Evolutionary conservation across 768 basidiomycete species (phyloP).

Genomic region (Amanita subjunquillea): DNA sequence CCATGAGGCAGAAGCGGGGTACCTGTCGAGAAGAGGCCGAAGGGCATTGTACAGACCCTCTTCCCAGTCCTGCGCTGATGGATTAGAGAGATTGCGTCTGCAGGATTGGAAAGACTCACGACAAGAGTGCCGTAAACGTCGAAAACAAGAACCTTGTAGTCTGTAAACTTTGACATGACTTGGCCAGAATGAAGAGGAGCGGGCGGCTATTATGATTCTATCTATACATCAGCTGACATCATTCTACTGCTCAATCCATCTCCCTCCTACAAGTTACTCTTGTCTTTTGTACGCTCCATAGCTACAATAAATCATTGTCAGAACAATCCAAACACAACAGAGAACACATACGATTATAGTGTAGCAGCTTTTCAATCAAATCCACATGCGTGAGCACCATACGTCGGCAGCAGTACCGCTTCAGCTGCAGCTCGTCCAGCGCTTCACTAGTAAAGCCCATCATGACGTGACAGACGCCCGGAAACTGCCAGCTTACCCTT

Average conservation of each 20-base stretch:
- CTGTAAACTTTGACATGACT: slow-evolving; percentile 18
- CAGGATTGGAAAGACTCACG: slow-evolving; percentile 20
- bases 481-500: not conserved
- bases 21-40: slow-evolving; percentile 36
- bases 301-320: slow-evolving; percentile 17
- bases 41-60: slow-evolving; percentile 49
- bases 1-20: slow-evolving; percentile 30
- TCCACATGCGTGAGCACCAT: slow-evolving; percentile 99
- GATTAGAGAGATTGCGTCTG: not conserved
- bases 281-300: slow-evolving; percentile 41
- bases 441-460: not conserved
- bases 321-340: not conserved
- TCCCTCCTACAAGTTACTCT: slow-evolving; percentile 14
- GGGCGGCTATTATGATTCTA: not conserved
- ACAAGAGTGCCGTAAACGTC: slow-evolving; percentile 73
- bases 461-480: not conserved
- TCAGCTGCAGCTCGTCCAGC: slow-evolving; percentile 65
- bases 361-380: slow-evolving; percentile 91
- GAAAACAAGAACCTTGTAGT: slow-evolving; percentile 50
- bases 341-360: slow-evolving; percentile 77
- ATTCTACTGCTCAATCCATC: not conserved
- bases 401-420: slow-evolving; percentile 91
- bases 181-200: too few relatives aligned
- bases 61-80: slow-evolving; percentile 56
- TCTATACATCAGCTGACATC: slow-evolving; percentile 5